phyloP scores from a whole-genome alignment of 495 filamentous ascomycete genomes.

The Tuber umbilicatum region DNA sequence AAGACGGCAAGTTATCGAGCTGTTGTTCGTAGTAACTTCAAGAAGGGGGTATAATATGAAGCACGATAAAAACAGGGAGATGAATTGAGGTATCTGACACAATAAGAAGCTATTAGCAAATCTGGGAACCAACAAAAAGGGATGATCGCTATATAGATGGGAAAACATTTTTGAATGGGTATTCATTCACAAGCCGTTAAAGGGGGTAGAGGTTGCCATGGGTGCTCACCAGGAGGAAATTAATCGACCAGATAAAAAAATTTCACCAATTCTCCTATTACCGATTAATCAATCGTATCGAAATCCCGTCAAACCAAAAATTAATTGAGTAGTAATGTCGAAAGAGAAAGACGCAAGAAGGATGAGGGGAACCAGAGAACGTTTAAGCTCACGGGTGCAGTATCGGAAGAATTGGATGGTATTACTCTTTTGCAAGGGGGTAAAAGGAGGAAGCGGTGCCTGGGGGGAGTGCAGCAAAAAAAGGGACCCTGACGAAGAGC shows the following conservation, averaged over 20 bases:
- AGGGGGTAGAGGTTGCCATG: constrained; percentile 18
- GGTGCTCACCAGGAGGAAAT: constrained; percentile 33
- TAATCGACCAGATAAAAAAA: constrained; percentile 30
- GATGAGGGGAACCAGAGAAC: constrained; percentile 29
- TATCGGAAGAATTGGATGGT: constrained; percentile 34
- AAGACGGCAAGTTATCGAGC: background rate
- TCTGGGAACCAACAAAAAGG: constrained; percentile 17
- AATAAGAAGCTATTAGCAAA: constrained; percentile 30
- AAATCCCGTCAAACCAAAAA: constrained; percentile 1
- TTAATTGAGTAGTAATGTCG: constrained; percentile 9
- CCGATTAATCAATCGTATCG: constrained; percentile 23
- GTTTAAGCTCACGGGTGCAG: constrained; percentile 14
- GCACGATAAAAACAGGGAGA: background rate
- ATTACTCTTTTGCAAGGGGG: constrained; percentile 28
- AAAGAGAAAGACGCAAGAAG: constrained; percentile 16
- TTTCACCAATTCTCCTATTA: constrained; percentile 20
- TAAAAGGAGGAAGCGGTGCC: constrained; percentile 24
- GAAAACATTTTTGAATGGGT: constrained; percentile 9
- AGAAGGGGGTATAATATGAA: background rate
- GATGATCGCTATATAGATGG: constrained; percentile 4
- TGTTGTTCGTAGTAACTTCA: background rate
- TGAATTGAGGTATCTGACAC: constrained; percentile 29
- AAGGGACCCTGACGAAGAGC: constrained; percentile 15
- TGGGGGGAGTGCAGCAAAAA: constrained; percentile 30
- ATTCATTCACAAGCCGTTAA: constrained; percentile 9